Conservation (phyloP, 805 yeast species). For the Sugiyamaella qingdaonensis region DNA sequence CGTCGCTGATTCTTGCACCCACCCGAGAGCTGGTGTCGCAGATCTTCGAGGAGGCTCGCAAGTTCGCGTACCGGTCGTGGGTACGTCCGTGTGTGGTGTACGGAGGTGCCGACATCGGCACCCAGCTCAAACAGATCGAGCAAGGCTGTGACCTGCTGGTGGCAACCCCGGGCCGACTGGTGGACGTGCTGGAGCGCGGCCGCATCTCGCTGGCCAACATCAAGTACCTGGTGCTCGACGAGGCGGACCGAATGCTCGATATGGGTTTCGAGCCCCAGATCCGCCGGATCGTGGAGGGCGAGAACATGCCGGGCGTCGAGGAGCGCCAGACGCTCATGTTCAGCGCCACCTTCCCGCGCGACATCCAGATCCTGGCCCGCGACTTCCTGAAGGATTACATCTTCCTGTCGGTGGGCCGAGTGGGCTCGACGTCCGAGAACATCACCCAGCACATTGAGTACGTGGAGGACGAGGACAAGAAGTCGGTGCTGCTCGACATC, state of each 20-base stretch:
- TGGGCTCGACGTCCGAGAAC: conserved; percentile 98
- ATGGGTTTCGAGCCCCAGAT: conserved; percentile 99
- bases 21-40: conserved; percentile 98
- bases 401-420: conserved; percentile 96
- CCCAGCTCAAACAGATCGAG: conserved; percentile 82
- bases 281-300: conserved; percentile 94
- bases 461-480: conserved; percentile 92
- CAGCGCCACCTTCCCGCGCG: conserved; percentile 98
- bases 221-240: conserved; percentile 92
- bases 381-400: conserved; percentile 95
- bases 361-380: conserved; percentile 93
- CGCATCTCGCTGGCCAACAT: conserved; percentile 82
- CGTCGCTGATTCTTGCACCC: conserved; percentile 94
- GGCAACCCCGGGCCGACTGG: conserved; percentile 99
- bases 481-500: conserved; percentile 83
- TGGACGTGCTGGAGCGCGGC: conserved; percentile 93
- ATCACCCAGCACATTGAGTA: conserved; percentile 89
- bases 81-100: conserved; percentile 93
- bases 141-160: conserved; percentile 94
- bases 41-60: conserved; percentile 92
- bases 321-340: conserved; percentile 97
- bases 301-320: conserved; percentile 92
- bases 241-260: conserved; percentile 99
- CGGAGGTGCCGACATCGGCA: conserved; percentile 95
- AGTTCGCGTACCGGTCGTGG: conserved; percentile 97